A percentile compares a stretch with the other conserved stretches of the same genome.
Evolutionary conservation across 2,329 filamentous ascomycete genomes (phyloP).

Genomic region (Fusarium brevicatenulatum): DNA sequence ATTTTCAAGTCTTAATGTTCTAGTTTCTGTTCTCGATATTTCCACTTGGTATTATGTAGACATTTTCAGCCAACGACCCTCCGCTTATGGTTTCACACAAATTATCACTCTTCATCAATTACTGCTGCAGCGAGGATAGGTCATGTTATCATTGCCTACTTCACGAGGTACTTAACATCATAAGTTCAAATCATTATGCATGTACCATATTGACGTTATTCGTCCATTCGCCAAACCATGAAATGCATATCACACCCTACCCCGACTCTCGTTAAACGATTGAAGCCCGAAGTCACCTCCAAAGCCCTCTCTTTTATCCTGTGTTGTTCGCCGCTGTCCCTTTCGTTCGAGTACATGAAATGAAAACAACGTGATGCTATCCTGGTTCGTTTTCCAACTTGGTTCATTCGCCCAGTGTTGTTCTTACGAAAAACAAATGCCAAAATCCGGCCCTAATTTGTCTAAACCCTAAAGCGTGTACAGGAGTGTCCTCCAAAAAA

Average conservation of each 20-base stretch:
- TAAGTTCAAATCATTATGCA: neutral
- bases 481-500: constrained; percentile 20
- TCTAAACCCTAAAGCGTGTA: constrained; percentile 43
- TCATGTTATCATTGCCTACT: neutral
- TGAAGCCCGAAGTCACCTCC: constrained; percentile 30
- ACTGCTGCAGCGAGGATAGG: neutral
- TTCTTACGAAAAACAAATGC: constrained; percentile 16
- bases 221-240: neutral
- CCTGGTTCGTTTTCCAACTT: constrained; percentile 6
- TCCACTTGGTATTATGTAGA: neutral
- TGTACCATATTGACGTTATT: constrained; percentile 1
- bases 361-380: constrained; percentile 3
- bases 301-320: constrained; percentile 24
- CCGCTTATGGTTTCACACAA: neutral
- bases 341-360: constrained; percentile 33
- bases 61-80: neutral
- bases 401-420: constrained; percentile 1
- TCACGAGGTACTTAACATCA: no score
- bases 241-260: neutral
- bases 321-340: constrained; percentile 11
- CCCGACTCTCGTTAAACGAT: neutral
- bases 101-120: neutral
- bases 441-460: constrained; percentile 17
- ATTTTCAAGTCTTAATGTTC: neutral
- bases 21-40: neutral